phyloP scores from a whole-genome alignment of 495 filamentous ascomycete genomes.

The Penicillium manginii region DNA sequence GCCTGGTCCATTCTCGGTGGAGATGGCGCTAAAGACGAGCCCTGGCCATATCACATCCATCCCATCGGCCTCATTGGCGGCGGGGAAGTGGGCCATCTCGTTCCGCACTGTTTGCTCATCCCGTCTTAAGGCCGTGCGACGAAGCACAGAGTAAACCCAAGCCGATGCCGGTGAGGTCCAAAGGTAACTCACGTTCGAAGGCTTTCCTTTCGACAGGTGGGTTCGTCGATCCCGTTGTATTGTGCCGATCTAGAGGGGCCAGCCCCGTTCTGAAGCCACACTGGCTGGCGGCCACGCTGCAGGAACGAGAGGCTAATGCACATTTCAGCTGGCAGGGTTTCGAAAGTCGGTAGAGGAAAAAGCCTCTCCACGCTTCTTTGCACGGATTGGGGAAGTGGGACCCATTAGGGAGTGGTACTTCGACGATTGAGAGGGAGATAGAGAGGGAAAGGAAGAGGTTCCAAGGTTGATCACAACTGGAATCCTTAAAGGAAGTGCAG shows the following conservation, averaged over 20 bases:
- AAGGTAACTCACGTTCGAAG: background rate
- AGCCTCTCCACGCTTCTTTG: slow-evolving; percentile 3
- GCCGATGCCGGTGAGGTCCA: slow-evolving; percentile 1
- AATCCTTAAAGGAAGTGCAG: too few species aligned
- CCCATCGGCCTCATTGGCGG: background rate
- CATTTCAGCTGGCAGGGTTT: slow-evolving; percentile 27
- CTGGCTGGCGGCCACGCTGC: slow-evolving; percentile 26
- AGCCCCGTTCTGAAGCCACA: slow-evolving; percentile 12
- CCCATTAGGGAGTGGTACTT: too few species aligned
- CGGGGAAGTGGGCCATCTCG: background rate
- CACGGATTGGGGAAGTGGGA: slow-evolving; percentile 4
- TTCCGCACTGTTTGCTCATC: background rate
- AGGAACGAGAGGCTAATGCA: slow-evolving; percentile 39
- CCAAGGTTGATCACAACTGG: too few species aligned
- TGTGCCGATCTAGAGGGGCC: slow-evolving; percentile 25
- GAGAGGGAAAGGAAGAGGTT: too few species aligned
- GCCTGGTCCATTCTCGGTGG: background rate
- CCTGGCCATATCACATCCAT: slow-evolving; percentile 1
- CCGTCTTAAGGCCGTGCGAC: background rate
- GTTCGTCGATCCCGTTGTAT: slow-evolving; percentile 24
- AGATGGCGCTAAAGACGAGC: slow-evolving; percentile 4
- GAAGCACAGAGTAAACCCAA: background rate
- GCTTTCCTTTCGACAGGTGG: slow-evolving; percentile 3
- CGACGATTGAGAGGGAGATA: too few species aligned
- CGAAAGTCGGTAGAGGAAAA: background rate